Evolutionary conservation across 768 basidiomycete species (phyloP).

Genomic region (Boletus rex-veris): DNA sequence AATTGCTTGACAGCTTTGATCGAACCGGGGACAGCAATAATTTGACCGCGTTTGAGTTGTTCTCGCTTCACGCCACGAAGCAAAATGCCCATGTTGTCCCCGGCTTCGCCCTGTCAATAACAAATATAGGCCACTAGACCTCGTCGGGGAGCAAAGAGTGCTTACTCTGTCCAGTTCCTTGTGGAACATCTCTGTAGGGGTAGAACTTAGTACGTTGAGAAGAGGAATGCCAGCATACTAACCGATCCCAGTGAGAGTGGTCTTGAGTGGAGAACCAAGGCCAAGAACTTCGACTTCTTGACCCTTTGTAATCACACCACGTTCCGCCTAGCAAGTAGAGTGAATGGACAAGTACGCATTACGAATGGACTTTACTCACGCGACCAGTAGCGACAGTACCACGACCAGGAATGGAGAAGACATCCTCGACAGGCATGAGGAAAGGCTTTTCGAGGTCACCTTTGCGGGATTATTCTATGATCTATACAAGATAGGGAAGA

Average conservation of each 20-base stretch:
- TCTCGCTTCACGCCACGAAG: slow-evolving; percentile 97
- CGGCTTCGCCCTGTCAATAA: slow-evolving; percentile 76
- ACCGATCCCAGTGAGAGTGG: slow-evolving; percentile 94
- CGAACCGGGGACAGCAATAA: slow-evolving; percentile 82
- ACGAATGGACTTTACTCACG: slow-evolving; percentile 40
- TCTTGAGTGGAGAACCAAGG: slow-evolving; percentile 76
- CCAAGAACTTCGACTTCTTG: slow-evolving; percentile 93
- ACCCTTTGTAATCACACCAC: slow-evolving; percentile 88
- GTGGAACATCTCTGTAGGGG: slow-evolving; percentile 90
- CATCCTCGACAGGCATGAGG: slow-evolving; percentile 93
- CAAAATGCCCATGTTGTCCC: slow-evolving; percentile 98
- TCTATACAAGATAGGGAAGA: slow-evolving; percentile 4
- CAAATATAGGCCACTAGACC: slow-evolving; percentile 4
- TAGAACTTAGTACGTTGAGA: slow-evolving; percentile 1
- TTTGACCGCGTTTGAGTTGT: slow-evolving; percentile 90
- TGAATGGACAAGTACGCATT: neutral
- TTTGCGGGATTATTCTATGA: slow-evolving; percentile 25
- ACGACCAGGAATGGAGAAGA: slow-evolving; percentile 97
- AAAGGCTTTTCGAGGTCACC: slow-evolving; percentile 98
- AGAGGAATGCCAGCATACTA: neutral
- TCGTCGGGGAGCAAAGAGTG: neutral
- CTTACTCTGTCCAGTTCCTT: slow-evolving; percentile 93
- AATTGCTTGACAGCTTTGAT: slow-evolving; percentile 96
- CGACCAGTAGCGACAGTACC: slow-evolving; percentile 97
- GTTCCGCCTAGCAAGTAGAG: slow-evolving; percentile 65